Conservation (phyloP, 2,329 filamentous ascomycete species). For the Verticillium dahliae region DNA sequence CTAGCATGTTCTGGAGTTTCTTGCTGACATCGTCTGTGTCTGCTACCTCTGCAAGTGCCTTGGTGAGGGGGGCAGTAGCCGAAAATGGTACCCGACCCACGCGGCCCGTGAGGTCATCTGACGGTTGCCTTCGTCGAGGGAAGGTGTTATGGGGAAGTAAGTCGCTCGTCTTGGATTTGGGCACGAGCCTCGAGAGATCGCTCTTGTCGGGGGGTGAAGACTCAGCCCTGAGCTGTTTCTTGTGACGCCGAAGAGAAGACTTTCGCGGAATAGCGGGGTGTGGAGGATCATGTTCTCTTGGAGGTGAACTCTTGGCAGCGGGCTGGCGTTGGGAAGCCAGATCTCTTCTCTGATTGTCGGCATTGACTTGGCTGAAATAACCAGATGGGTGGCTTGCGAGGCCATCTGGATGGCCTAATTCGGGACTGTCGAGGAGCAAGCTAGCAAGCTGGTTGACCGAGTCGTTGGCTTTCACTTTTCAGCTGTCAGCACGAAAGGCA, state of each 20-base stretch:
- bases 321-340: neutral
- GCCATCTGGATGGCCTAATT: neutral
- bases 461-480: neutral
- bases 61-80: slow-evolving; percentile 6
- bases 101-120: neutral
- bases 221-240: neutral
- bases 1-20: slow-evolving; percentile 29
- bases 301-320: neutral
- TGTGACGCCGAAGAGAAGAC: slow-evolving; percentile 5
- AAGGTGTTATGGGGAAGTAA: neutral
- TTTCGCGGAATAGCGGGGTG: slow-evolving; percentile 8
- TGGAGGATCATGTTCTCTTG: neutral
- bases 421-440: slow-evolving; percentile 7
- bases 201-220: neutral
- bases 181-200: neutral
- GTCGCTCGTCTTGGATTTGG: slow-evolving; percentile 7
- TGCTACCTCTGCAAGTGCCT: neutral
- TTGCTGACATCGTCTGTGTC: slow-evolving; percentile 16
- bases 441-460: slow-evolving; percentile 7
- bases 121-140: neutral
- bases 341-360: neutral
- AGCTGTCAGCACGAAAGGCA: neutral
- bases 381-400: slow-evolving; percentile 8
- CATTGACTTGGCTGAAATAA: neutral
- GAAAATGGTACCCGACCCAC: slow-evolving; percentile 3